Conservation (phyloP, 345 rosid genomes). For the rapeseed (Brassica napus) region DNA sequence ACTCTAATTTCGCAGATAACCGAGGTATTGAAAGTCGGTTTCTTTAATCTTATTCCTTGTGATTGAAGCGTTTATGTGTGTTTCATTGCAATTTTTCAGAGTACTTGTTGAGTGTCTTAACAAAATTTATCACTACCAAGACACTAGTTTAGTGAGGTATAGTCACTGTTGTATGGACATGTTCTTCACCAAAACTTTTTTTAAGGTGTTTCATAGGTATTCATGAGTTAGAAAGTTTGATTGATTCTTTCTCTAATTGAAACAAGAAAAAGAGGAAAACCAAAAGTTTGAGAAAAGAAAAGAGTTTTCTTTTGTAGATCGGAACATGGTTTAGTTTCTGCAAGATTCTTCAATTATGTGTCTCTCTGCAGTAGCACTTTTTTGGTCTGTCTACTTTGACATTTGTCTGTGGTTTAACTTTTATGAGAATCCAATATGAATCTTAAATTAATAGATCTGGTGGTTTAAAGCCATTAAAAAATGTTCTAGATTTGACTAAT, state of each 20-base stretch:
- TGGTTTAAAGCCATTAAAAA: slow-evolving; percentile 32
- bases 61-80: slow-evolving; percentile 8
- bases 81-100: slow-evolving; percentile 17
- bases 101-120: not conserved
- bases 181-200: not conserved
- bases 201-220: slow-evolving; percentile 5
- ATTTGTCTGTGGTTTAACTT: slow-evolving; percentile 38
- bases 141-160: not conserved
- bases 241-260: slow-evolving; percentile 17
- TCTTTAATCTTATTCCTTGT: not conserved
- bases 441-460: slow-evolving; percentile 35
- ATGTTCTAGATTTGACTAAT: slow-evolving; percentile 22
- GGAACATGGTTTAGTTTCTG: slow-evolving; percentile 22
- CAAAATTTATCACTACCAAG: not conserved
- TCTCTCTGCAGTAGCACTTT: slow-evolving; percentile 20
- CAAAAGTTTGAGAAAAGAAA: not conserved
- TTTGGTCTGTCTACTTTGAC: slow-evolving; percentile 33
- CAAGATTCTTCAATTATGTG: slow-evolving; percentile 27
- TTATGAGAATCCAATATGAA: slow-evolving; percentile 31
- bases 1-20: slow-evolving; percentile 89
- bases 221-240: slow-evolving; percentile 20
- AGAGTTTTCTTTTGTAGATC: slow-evolving; percentile 24
- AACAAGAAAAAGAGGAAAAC: slow-evolving; percentile 7
- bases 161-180: not conserved
- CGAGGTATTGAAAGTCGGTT: slow-evolving; percentile 49